phyloP scores from a whole-genome alignment of 2,329 filamentous ascomycete genomes.

The Pseudogymnoascus sp. region DNA sequence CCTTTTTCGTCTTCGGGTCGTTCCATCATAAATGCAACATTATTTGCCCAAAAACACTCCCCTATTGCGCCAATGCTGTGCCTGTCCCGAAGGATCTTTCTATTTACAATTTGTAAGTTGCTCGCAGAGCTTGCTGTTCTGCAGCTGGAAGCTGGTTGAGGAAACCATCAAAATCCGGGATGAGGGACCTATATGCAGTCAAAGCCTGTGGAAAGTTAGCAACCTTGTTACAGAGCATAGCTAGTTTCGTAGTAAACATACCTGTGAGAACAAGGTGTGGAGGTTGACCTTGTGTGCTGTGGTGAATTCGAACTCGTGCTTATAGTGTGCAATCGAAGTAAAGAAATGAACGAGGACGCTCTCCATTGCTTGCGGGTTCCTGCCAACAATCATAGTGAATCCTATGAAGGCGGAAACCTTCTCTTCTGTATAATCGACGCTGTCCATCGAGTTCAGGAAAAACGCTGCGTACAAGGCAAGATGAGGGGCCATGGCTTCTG shows the following conservation, averaged over 20 bases:
- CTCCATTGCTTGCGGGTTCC: conserved; percentile 89
- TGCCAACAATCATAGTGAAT: conserved; percentile 73
- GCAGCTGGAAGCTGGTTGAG: conserved; percentile 24
- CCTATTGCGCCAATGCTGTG: conserved; percentile 10
- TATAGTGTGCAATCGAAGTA: conserved; percentile 69
- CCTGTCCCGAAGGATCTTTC: conserved; percentile 17
- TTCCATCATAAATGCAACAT: conserved; percentile 9
- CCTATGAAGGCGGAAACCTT: conserved; percentile 90
- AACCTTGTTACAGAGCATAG: conserved; percentile 2
- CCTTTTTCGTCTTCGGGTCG: conserved; percentile 6
- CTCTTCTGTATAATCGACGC: conserved; percentile 81
- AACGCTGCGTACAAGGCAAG: conserved; percentile 71
- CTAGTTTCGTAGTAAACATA: conserved; percentile 16
- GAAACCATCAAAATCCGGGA: conserved; percentile 44
- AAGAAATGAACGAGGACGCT: conserved; percentile 76
- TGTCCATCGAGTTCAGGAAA: conserved; percentile 73
- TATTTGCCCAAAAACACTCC: conserved; percentile 10
- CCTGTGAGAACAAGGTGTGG: conserved; percentile 26
- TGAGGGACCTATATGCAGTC: conserved; percentile 44
- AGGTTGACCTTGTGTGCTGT: conserved; percentile 23
- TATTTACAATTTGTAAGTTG: conserved; percentile 29
- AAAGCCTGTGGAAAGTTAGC: conserved; percentile 35
- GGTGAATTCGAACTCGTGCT: conserved; percentile 46
- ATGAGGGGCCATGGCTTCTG: conserved; percentile 67
- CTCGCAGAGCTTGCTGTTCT: conserved; percentile 20